Base-by-base conservation (phyloP, 495 filamentous ascomycete genomes). In the Bacidia rubella region DNA sequence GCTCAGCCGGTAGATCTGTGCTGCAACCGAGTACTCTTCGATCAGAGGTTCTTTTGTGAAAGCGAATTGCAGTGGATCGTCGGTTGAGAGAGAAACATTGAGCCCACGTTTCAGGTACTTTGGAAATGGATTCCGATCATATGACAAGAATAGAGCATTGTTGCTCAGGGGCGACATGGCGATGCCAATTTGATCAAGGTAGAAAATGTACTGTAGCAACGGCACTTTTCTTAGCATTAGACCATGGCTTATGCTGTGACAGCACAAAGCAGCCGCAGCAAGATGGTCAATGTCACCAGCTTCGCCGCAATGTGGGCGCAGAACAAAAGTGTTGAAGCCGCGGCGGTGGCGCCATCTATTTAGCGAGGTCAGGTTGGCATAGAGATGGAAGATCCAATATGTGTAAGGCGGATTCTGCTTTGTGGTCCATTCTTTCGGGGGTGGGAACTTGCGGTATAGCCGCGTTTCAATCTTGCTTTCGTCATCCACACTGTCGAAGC, bases 121-220 rank as follows among this genome's bases (percentile, higher is more conserved):
- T 49, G 88, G 76, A 66, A 93, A 97, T 0, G 92, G 92, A 62
- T 98, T 98, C 52, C 94, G 81, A 65, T 98, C 92, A 63, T 98
- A 98, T 19, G 92, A 90, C 38, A 98, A 72, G 69, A 98, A 98
- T 25, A 98, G 67, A 0, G 92, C 92, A 60, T 98, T 98, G 73
- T 98, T 98, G 64, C 87, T 95, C 26, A 98, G 79, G 23, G 92
- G 92, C 10, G 92, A 97, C 92, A 98, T 98, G 51, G 92, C 92
- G 62, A 98, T 92, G 51, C 92, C 92, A 56, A 98, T 96, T 62
- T 94, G 89, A 60, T 98, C 89, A 21, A 98, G 79, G 58, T 98
- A 98, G 68, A 94, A 98, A 47, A 97, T 82, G 66, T 98, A 98
- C 62, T 98, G 92, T 54, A 98, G 65, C 45, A 98, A 65, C 3